Evolutionary conservation across 495 filamentous ascomycete species (phyloP), one percentile per base, ranked within the genome.

Genomic region (Haplographium delicatum): DNA sequence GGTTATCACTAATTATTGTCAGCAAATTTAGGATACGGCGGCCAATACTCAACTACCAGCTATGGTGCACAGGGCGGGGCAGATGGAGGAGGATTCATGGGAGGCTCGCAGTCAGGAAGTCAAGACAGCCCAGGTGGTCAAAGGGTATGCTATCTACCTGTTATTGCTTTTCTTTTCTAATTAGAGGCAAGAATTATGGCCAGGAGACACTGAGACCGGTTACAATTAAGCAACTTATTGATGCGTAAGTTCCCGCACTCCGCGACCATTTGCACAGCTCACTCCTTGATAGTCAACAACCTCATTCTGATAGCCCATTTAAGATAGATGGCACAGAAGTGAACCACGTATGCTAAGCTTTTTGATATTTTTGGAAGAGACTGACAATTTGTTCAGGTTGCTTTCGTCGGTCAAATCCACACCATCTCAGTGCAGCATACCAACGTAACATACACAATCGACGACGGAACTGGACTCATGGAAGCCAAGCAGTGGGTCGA

Each of bases 401-500:
- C 85, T 22, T 81, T 96, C 60, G 79, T 96, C 56, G 94, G 88
- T 26, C 91, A 95, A 71, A 84, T 98, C 31, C 87, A 88, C 61
- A 82, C 85, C 64, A 82, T 96, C 67, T 85, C 80, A 62, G 72
- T 76, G n/a, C 89, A 95, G 71, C 75, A 85, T 40, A 95, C 91
- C 47, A 94, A 96, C 72, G 76, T 86, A 52, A 95, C 86, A 26
- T 96, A 95, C 78, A 85, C 81, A 58, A 69, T 97, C 57, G 94
- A 97, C 69, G 93, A 98, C 70, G 93, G 94, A 66, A 97, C 93
- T 0, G 93, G 88, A 50, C 74, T 80, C 23, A 81, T 96, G 48
- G 93, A 98, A 72, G 90, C 89, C 33, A 96, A 96, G 73, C 81
- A 87, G 66, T 97, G 89, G 88, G 71, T 90, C 18, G 88, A 96